Base-by-base conservation (phyloP, 2,329 filamentous ascomycete species). In the Aspergillus calidoustus region DNA sequence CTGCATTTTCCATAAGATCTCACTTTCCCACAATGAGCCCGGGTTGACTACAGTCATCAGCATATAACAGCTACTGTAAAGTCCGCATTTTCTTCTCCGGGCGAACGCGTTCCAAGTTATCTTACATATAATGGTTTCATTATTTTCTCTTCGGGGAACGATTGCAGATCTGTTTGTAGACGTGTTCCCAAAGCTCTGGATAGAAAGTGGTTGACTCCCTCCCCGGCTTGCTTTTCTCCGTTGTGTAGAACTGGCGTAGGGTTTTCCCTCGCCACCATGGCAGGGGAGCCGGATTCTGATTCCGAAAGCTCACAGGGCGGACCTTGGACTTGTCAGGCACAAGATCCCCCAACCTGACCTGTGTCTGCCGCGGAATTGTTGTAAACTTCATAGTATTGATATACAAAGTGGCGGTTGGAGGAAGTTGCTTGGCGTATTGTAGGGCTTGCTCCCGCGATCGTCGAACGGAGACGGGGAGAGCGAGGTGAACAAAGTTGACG, bases 401-500 rank as follows among this genome's bases (percentile, higher is more conserved):
- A 48, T 77, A 78, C 22, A 83, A 62, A 8, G 72, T 76, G 7
- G 81, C 79, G 9, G 76, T 79, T 7, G 75, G 72, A 1, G 81
- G 81, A 3, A 83, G 69, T 46, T 77, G 77, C 57, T 77, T 77
- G 0, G 78, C 75, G 66, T 81, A 83, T 60, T 77, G 73, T 47
- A 79, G 63, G 17, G 79, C 76, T 19, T 74, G 71, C 59, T 81
- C 77, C 38, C 83, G 84, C 0, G 88, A 90, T 44, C 81, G 76
- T 49, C 90, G 86, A 17, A 89, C 90, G 66, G 84, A 85, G 0
- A 81, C 74, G 0, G 92, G 92, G 1, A 93, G 81, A 23, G 85
- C 84, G 54, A 95, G 79, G 74, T 91, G 87, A 62, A 95, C 83
- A 71, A 88, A 87, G 46, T 87, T 87, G 7, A 94, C 90, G 71